Conservation (phyloP, 768 basidiomycete genomes). For the Macrocybe gigantea region DNA sequence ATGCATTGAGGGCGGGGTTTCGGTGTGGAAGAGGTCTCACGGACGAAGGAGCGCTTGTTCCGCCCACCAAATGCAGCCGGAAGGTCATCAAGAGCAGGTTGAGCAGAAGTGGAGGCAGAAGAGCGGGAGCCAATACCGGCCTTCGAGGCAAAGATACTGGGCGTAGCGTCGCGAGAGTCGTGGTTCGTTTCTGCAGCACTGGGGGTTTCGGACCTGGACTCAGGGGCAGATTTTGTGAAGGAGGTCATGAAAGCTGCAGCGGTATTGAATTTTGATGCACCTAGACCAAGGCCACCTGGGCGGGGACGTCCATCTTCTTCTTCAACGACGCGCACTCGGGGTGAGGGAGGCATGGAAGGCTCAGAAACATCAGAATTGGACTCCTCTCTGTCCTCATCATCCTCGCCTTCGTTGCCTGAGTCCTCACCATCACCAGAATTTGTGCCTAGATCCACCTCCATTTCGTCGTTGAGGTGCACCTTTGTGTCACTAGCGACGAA, state of each 20-base stretch:
- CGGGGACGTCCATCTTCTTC: conserved; percentile 32
- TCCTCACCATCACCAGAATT: conserved; percentile 26
- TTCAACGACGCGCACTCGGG: conserved; percentile 47
- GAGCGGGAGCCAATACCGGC: conserved; percentile 20
- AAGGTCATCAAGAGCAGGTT: conserved; percentile 18
- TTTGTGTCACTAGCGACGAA: conserved; percentile 61
- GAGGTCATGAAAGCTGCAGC: neutral
- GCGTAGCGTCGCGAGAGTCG: neutral
- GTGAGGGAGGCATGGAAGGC: conserved; percentile 49
- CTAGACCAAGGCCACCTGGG: conserved; percentile 39
- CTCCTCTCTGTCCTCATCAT: conserved; percentile 28
- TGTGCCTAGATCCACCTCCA: conserved; percentile 22
- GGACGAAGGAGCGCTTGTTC: conserved; percentile 41
- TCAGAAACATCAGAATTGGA: conserved; percentile 39
- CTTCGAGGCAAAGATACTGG: conserved; percentile 9
- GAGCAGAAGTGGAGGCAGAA: conserved; percentile 11
- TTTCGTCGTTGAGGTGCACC: conserved; percentile 37
- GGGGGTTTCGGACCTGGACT: no score
- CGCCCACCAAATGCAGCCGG: conserved; percentile 36
- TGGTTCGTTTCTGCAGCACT: no score
- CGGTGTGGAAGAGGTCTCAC: conserved; percentile 39
- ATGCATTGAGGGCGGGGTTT: conserved; percentile 50
- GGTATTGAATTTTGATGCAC: conserved; percentile 7
- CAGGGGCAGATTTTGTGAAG: no score
- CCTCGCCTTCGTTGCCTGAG: conserved; percentile 28